A percentile compares a stretch with the other conserved stretches of the same genome.
Conservation (phyloP, 495 filamentous ascomycete species). For the Hypoxylon intermedium region DNA sequence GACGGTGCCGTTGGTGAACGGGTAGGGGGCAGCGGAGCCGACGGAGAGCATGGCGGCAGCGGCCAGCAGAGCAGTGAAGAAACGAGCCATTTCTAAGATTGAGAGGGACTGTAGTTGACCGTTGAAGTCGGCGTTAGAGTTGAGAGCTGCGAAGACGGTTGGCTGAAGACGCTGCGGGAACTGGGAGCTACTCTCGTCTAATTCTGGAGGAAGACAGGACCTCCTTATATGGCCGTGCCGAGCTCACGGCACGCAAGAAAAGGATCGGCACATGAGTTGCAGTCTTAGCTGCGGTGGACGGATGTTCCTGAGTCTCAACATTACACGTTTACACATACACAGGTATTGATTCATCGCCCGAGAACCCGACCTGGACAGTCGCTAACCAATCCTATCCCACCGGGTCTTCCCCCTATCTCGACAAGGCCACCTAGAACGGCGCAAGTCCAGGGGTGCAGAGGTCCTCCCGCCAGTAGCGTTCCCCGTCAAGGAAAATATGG, state of each 20-base stretch:
- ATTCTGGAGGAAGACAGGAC: slow-evolving; percentile 8
- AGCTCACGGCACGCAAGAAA: slow-evolving; percentile 7
- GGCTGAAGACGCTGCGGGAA: slow-evolving; percentile 18
- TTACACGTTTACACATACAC: slow-evolving; percentile 26
- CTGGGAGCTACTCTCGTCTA: slow-evolving; percentile 2
- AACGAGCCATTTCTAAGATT: slow-evolving; percentile 37
- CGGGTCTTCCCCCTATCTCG: slow-evolving; percentile 20
- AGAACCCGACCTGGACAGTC: slow-evolving; percentile 29
- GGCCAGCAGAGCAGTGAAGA: slow-evolving; percentile 42
- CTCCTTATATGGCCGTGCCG: slow-evolving; percentile 25
- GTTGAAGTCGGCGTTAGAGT: slow-evolving; percentile 2
- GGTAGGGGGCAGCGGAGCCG: slow-evolving; percentile 38
- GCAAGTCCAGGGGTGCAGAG: slow-evolving; percentile 13
- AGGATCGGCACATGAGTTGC: slow-evolving; percentile 36
- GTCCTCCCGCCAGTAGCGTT: slow-evolving; percentile 10
- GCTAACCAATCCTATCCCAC: slow-evolving; percentile 23
- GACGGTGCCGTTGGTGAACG: slow-evolving; percentile 30
- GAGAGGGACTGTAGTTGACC: slow-evolving; percentile 10
- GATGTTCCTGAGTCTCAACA: slow-evolving; percentile 21
- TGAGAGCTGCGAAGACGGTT: slow-evolving; percentile 16
- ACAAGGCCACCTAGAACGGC: slow-evolving; percentile 19
- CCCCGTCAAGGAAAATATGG: slow-evolving; percentile 25
- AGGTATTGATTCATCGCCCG: slow-evolving; percentile 33
- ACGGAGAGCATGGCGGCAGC: slow-evolving; percentile 37
- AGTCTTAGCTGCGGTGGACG: slow-evolving; percentile 16